These are phyloP conservation scores for Medicago lupulina DNA, from an alignment of 306 rosid genomes.

Conservation along the genomic window DNA sequence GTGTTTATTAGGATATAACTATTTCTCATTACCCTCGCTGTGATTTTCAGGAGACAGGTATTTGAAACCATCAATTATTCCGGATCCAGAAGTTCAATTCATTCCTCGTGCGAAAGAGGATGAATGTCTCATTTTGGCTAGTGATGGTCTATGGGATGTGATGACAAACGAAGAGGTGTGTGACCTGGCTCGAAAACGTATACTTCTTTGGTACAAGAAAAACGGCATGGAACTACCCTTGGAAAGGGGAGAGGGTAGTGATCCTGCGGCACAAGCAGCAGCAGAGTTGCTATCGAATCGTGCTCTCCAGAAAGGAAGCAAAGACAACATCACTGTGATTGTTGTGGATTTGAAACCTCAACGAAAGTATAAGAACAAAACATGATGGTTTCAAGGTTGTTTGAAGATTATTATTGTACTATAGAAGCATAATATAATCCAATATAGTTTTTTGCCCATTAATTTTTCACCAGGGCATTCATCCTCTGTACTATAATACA, in stretches of 20 bases:
- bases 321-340: conserved; percentile 81
- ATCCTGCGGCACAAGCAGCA: conserved; percentile 96
- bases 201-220: conserved; percentile 90
- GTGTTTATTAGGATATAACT: conserved; percentile 21
- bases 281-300: conserved; percentile 81
- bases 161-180: conserved; percentile 88
- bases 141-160: conserved; percentile 87
- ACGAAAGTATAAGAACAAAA: conserved; percentile 80
- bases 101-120: conserved; percentile 83
- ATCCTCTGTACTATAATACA: conserved; percentile 53
- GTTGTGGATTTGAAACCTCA: conserved; percentile 91
- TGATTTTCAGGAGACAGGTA: conserved; percentile 55
- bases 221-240: conserved; percentile 55
- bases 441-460: conserved; percentile 63
- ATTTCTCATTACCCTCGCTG: conserved; percentile 29
- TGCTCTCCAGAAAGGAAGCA: conserved; percentile 59
- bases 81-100: conserved; percentile 86
- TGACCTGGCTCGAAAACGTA: conserved; percentile 78
- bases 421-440: conserved; percentile 47
- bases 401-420: conserved; percentile 40
- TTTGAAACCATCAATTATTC: conserved; percentile 85
- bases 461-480: conserved; percentile 69
- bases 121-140: conserved; percentile 65
- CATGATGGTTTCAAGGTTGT: conserved; percentile 49
- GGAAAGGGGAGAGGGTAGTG: conserved; percentile 69